Evolutionary conservation across 2,329 filamentous ascomycete genomes (phyloP).

Genomic region (Graphiopsis chlorocephala): DNA sequence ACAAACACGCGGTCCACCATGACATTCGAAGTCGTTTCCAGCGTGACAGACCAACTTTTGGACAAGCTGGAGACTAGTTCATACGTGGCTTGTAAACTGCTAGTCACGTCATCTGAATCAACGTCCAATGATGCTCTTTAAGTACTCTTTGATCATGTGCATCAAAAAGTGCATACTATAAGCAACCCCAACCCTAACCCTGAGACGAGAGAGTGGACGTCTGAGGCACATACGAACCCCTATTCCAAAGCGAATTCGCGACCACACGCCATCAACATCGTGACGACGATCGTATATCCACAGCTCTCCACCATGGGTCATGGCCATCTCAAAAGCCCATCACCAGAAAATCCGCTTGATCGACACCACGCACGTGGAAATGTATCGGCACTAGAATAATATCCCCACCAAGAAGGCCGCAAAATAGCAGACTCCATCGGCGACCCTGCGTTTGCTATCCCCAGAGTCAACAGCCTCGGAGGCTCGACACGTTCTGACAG

Average conservation of each 20-base stretch:
- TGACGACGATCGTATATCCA: neutral
- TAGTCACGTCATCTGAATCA: neutral
- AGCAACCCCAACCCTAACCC: neutral
- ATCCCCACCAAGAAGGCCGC: neutral
- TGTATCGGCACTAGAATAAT: neutral
- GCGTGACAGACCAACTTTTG: too few species aligned
- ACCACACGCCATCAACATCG: neutral
- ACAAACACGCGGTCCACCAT: too few species aligned
- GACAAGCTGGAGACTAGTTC: too few species aligned
- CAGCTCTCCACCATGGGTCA: neutral
- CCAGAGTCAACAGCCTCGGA: too few species aligned
- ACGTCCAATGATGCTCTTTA: neutral
- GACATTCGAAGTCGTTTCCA: too few species aligned
- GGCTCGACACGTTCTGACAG: neutral
- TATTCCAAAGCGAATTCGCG: neutral
- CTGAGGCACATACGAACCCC: neutral
- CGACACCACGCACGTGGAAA: neutral
- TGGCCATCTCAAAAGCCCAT: neutral
- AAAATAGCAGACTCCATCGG: neutral
- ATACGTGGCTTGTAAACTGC: too few species aligned
- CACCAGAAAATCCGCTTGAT: neutral
- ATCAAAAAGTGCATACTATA: neutral
- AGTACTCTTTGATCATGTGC: neutral
- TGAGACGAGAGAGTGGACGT: neutral
- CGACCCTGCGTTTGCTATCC: neutral